Evolutionary conservation across 139 green algal genomes (phyloP).

Genomic region (Ulvella scutata): DNA sequence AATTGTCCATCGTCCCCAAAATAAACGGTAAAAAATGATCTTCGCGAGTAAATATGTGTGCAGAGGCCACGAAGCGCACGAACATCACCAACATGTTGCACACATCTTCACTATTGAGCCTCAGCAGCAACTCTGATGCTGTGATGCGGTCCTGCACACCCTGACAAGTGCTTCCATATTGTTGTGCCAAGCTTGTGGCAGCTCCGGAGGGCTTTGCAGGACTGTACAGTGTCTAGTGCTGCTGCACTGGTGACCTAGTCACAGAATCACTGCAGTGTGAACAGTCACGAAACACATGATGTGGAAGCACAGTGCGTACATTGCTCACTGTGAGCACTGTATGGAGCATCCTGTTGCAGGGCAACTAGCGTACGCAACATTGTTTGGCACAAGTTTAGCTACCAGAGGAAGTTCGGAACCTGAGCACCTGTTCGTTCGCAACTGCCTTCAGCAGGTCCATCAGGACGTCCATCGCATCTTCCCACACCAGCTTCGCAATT

Average conservation of each 20-base stretch:
- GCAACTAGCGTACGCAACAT: too few species aligned
- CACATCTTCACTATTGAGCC: constrained; percentile 24
- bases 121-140: constrained; percentile 21
- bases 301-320: too few species aligned
- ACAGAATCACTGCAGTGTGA: too few species aligned
- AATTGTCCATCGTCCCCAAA: constrained; percentile 19
- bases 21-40: constrained; percentile 81
- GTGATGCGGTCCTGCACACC: constrained; percentile 22
- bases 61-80: constrained; percentile 56
- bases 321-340: too few species aligned
- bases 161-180: background rate
- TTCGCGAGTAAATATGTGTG: constrained; percentile 40
- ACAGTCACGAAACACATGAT: too few species aligned
- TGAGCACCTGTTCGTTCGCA: background rate
- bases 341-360: too few species aligned
- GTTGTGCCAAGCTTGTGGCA: background rate
- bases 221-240: background rate
- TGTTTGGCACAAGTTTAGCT: too few species aligned
- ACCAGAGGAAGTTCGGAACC: too few species aligned
- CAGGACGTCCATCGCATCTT: constrained; percentile 61
- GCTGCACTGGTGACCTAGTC: constrained; percentile 2
- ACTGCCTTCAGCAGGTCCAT: constrained; percentile 36
- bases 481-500: constrained; percentile 61
- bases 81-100: constrained; percentile 55
- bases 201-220: background rate